These are phyloP conservation scores for Phytophthora pinifolia DNA, from an alignment of 352 stramenopile genomes.

Conservation along the genomic window DNA sequence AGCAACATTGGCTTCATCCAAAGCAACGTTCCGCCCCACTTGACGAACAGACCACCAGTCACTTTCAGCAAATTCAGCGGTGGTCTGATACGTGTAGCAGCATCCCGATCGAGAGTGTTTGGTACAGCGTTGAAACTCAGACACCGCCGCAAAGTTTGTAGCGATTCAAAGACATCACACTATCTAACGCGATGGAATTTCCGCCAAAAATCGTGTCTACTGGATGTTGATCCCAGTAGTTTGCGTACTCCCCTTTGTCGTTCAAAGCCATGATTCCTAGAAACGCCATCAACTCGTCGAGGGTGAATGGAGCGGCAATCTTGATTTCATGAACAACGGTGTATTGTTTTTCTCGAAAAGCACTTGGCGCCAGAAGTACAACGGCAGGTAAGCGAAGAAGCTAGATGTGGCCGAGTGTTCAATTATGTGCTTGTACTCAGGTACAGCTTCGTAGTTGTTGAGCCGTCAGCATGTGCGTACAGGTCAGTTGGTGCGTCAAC, in stretches of 20 bases:
- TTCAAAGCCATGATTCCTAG: conserved; percentile 5
- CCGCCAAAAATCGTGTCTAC: background rate
- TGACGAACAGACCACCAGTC: background rate
- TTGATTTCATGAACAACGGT: no score
- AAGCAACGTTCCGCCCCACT: background rate
- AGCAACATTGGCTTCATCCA: conserved; percentile 4
- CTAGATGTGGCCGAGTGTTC: background rate
- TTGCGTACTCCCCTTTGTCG: no score
- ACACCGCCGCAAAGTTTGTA: background rate
- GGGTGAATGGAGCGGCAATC: background rate
- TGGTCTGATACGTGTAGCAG: background rate
- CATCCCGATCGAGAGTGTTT: no score
- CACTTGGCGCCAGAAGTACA: background rate
- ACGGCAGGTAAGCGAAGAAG: no score
- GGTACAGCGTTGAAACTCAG: background rate
- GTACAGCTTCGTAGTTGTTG: background rate
- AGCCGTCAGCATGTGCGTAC: background rate
- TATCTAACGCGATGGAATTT: background rate
- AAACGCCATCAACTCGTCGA: background rate
- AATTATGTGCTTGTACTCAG: background rate
- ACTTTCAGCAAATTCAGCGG: conserved; percentile 1
- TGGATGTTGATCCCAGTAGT: background rate
- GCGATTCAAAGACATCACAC: background rate
- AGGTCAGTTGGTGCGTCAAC: background rate
- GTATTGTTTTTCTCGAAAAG: background rate